phyloP scores from a whole-genome alignment of 2,329 filamentous ascomycete genomes.

The Trichoderma atroviride region DNA sequence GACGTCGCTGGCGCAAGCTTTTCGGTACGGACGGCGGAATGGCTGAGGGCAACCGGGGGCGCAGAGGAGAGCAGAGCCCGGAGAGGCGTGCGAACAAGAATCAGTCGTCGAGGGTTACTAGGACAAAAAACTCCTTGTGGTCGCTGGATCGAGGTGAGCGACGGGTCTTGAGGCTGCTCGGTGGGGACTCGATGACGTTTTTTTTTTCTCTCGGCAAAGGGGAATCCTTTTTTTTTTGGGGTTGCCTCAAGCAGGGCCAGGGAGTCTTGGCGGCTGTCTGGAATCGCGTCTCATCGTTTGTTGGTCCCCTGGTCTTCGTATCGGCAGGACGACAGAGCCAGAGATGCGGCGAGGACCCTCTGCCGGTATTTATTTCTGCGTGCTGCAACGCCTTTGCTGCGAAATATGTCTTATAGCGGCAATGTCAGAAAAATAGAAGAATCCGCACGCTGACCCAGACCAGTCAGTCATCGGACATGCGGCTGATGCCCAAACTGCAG shows the following conservation, averaged over 20 bases:
- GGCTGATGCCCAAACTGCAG: constrained; percentile 1
- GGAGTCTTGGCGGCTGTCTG: background rate
- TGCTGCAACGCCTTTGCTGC: background rate
- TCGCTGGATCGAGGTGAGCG: constrained; percentile 17
- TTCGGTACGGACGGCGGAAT: constrained; percentile 13
- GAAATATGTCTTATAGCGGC: background rate
- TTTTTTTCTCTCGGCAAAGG: constrained; percentile 25
- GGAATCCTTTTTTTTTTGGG: constrained; percentile 19
- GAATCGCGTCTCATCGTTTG: constrained; percentile 17
- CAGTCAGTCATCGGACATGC: constrained; percentile 12
- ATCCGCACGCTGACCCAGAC: constrained; percentile 1
- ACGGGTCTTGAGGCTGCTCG: constrained; percentile 22
- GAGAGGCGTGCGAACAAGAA: constrained; percentile 8
- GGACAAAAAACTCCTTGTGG: background rate
- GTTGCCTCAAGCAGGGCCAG: constrained; percentile 18
- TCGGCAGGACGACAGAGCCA: constrained; percentile 1
- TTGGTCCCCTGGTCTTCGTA: constrained; percentile 23
- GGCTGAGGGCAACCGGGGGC: background rate
- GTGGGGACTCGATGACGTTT: constrained; percentile 31
- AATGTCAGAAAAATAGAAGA: background rate
- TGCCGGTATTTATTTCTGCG: background rate
- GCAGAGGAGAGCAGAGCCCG: constrained; percentile 10
- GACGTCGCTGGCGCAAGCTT: background rate
- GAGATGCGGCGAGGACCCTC: background rate
- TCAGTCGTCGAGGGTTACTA: constrained; percentile 12